Base-by-base conservation (phyloP, 371 early-diverging fungal species). In the Mortierella sp. region DNA sequence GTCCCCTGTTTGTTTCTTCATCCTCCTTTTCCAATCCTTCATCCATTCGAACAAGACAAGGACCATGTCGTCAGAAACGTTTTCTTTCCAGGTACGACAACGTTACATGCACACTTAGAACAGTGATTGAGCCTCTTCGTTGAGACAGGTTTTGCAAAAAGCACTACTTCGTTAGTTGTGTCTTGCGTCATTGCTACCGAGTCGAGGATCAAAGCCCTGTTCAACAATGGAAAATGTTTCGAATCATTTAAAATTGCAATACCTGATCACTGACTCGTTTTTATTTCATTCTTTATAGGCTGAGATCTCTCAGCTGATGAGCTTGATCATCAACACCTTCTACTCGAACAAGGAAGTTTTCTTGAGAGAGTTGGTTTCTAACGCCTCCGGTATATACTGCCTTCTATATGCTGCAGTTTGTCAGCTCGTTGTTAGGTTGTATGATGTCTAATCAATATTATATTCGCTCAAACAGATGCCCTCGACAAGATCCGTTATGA, bases 291-390 rank as follows among this genome's bases (percentile, higher is more conserved):
- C 0, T n/a, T 96, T 15, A 91, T 96, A 97, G 89, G 94, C 94
- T 90, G 94, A 94, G 88, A 92, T 94, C 79, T 91, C 92, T 87
- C 94, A 94, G 93, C 86, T 97, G 84, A 95, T 97, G 96, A 91
- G 90, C 83, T 93, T 96, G 82, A 96, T 97, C 88, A 93, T 94
- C 85, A 93, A 93, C 87, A 88, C 92, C 56, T 89, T 96, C 72
- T 95, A 96, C 89, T 91, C 91, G 68, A 94, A 94, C 90, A 96
- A 96, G 88, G 97, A 97, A 72, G 93, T 96, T 73, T 98, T 97
- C 86, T 85, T 98, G 56, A 92, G 98, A 85, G 99, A 98, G 86
- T 76, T 97, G 53, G 90, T 97, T 68, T 96, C 96, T 70, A 98
- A 98, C 90, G 93, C 96, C 23, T 93, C 94, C 61, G 45, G 45